Conservation (phyloP, 2,329 filamentous ascomycete genomes). For the Arthrobotrys iridis region DNA sequence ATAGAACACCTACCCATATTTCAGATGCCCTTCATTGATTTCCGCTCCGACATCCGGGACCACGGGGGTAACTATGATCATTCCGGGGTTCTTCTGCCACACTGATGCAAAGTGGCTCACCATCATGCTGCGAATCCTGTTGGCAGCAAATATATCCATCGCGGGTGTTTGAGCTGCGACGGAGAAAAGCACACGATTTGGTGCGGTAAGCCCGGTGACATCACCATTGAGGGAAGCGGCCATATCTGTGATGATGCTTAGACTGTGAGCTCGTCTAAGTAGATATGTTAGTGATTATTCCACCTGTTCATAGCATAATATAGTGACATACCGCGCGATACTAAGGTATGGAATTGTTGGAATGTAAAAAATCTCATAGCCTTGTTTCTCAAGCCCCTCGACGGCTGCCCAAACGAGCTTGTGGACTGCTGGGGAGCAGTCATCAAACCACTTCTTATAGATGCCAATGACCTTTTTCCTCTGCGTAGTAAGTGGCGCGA, state of each 20-base stretch:
- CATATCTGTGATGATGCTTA: conserved; percentile 80
- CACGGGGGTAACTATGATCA: conserved; percentile 82
- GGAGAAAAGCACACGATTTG: conserved; percentile 76
- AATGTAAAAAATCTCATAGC: conserved; percentile 71
- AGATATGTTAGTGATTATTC: not conserved
- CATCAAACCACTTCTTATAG: conserved; percentile 73
- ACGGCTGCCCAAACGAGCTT: conserved; percentile 68
- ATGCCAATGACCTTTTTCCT: conserved; percentile 75
- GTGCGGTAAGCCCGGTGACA: conserved; percentile 68
- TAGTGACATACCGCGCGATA: conserved; percentile 24
- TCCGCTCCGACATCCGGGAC: conserved; percentile 65
- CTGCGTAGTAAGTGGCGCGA: conserved; percentile 60
- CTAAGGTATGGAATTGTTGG: conserved; percentile 67
- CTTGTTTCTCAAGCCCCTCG: conserved; percentile 67
- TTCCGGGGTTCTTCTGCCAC: conserved; percentile 75
- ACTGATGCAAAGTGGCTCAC: conserved; percentile 81
- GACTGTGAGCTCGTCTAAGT: conserved; percentile 75
- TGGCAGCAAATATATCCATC: conserved; percentile 76
- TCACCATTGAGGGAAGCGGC: conserved; percentile 64
- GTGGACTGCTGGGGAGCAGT: conserved; percentile 72
- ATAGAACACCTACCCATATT: conserved; percentile 39
- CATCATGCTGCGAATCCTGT: conserved; percentile 76
- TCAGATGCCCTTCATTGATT: conserved; percentile 38
- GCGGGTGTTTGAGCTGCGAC: conserved; percentile 73
- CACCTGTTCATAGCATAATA: too few species aligned